phyloP scores from a whole-genome alignment of 1,284 basidiomycete genomes.

The Tilletia walkeri region DNA sequence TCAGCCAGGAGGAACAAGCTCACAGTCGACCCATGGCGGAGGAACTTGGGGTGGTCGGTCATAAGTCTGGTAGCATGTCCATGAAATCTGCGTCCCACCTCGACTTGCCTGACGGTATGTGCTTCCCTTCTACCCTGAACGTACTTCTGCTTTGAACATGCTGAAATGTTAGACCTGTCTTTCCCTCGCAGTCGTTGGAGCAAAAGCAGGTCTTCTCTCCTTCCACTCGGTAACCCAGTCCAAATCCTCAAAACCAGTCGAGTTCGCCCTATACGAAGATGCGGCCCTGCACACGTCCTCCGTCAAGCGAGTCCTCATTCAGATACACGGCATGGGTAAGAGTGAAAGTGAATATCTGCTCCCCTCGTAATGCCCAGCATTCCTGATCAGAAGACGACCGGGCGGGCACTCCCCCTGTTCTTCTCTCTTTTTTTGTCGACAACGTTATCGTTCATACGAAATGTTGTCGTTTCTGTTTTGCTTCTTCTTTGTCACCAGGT shows the following conservation, averaged over 20 bases:
- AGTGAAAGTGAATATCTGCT: background rate
- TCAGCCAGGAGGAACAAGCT: background rate
- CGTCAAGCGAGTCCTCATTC: conserved; percentile 20
- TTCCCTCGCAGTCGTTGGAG: background rate
- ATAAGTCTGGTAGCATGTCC: background rate
- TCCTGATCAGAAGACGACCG: too few relatives aligned
- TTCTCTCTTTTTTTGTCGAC: background rate
- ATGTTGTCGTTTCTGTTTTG: background rate
- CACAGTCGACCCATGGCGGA: background rate
- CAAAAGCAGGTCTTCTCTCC: background rate
- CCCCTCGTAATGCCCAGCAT: background rate
- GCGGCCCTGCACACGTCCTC: background rate
- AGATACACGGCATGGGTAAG: conserved; percentile 21
- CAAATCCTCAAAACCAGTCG: background rate
- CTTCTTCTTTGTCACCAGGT: conserved; percentile 12
- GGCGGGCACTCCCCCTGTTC: too few relatives aligned
- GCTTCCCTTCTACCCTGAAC: too few relatives aligned
- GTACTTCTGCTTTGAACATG: background rate
- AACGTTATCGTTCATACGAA: background rate
- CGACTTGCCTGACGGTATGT: conserved; percentile 1
- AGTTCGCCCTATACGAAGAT: conserved; percentile 11
- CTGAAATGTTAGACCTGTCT: background rate
- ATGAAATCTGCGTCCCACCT: background rate
- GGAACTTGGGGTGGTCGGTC: too few relatives aligned
- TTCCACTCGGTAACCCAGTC: conserved; percentile 10